A percentile compares a stretch with the other conserved stretches of the same genome.
Conservation (phyloP, 371 early-diverging fungal genomes). For the Parasitella parasitica region DNA sequence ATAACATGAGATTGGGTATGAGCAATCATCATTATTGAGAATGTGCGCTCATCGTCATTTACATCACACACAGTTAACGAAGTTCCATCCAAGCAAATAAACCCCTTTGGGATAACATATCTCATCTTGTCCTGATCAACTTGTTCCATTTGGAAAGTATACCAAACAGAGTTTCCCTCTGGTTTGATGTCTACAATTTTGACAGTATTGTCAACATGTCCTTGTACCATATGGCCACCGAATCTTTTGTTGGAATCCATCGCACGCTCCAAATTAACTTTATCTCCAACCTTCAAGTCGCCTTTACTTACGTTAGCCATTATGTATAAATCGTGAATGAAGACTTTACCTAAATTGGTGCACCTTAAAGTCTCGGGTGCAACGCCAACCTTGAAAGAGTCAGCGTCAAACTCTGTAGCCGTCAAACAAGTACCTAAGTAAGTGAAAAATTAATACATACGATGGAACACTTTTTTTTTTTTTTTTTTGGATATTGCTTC, state of each 20-base stretch:
- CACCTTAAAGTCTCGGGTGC: conserved; percentile 91
- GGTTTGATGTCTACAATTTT: conserved; percentile 71
- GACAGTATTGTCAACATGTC: conserved; percentile 91
- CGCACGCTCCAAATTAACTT: conserved; percentile 94
- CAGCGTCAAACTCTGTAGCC: conserved; percentile 85
- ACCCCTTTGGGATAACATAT: conserved; percentile 94
- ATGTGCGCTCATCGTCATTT: conserved; percentile 69
- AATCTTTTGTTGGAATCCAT: conserved; percentile 83
- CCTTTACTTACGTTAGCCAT: conserved; percentile 39
- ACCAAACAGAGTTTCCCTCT: conserved; percentile 88
- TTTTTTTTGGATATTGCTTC: too few species aligned
- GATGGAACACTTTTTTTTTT: neutral
- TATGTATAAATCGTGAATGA: neutral
- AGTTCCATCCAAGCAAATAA: conserved; percentile 91
- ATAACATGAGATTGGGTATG: conserved; percentile 87
- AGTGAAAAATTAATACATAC: neutral
- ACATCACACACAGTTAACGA: conserved; percentile 93
- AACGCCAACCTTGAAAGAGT: conserved; percentile 86
- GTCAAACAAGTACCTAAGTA: conserved; percentile 89
- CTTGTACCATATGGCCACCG: conserved; percentile 97
- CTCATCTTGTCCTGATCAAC: conserved; percentile 63
- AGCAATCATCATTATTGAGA: conserved; percentile 94
- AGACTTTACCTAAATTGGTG: conserved; percentile 79
- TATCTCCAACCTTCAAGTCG: conserved; percentile 72
- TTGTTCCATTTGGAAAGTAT: conserved; percentile 68